A percentile compares a stretch with the other conserved stretches of the same genome.
These are phyloP conservation scores for Naganishia vaughanmartiniae DNA, from an alignment of 768 basidiomycete genomes.

Conservation along the genomic window DNA sequence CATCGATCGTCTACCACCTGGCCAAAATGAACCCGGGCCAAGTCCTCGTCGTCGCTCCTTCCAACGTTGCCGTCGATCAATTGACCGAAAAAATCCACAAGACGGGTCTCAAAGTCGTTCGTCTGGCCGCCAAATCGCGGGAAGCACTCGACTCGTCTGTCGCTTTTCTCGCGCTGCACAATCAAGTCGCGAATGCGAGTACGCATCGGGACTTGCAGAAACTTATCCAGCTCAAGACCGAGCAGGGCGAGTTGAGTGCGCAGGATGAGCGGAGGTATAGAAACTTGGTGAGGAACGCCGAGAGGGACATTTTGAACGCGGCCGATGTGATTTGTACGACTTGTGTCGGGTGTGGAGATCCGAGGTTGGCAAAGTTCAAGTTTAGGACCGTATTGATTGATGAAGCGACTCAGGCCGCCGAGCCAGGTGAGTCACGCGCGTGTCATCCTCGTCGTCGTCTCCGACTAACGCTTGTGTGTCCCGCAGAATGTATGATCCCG, in stretches of 20 bases:
- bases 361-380: constrained; percentile 91
- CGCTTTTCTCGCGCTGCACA: constrained; percentile 87
- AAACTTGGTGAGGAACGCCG: constrained; percentile 86
- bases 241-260: constrained; percentile 93
- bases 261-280: constrained; percentile 98
- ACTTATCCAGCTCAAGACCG: constrained; percentile 93
- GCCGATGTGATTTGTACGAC: constrained; percentile 99
- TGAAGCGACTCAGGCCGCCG: constrained; percentile 96
- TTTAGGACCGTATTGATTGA: constrained; percentile 98
- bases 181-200: constrained; percentile 94
- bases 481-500: constrained; percentile 96
- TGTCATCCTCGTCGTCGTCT: neutral
- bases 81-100: constrained; percentile 97
- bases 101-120: constrained; percentile 98
- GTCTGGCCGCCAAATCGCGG: constrained; percentile 94
- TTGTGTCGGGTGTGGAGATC: constrained; percentile 96
- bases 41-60: constrained; percentile 96
- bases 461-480: constrained; percentile 35
- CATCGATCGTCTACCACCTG: constrained; percentile 96
- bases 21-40: constrained; percentile 99
- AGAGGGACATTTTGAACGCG: constrained; percentile 91
- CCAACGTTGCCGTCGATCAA: constrained; percentile 98
- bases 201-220: constrained; percentile 97
- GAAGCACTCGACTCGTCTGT: constrained; percentile 97
- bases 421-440: constrained; percentile 66